Conservation (phyloP, 805 yeast species). For the Ogataea siamensis region DNA sequence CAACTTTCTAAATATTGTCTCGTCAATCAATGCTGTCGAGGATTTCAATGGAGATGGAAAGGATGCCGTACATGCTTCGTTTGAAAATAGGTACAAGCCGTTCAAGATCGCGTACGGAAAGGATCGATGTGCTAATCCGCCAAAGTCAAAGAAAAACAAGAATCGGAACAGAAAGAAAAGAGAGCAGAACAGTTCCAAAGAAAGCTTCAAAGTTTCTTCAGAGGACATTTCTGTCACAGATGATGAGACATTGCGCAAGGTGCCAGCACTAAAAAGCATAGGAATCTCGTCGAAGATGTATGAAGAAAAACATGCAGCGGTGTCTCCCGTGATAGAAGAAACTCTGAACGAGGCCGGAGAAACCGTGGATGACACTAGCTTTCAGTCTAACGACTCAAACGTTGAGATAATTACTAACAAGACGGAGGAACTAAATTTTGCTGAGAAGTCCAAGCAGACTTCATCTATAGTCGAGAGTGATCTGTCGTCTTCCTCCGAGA, state of each 20-base stretch:
- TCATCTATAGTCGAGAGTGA: conserved; percentile 9
- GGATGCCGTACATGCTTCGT: conserved; percentile 37
- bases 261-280: conserved; percentile 23
- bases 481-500: conserved; percentile 12
- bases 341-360: conserved; percentile 2
- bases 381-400: conserved; percentile 12
- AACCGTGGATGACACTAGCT: conserved; percentile 9
- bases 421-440: conserved; percentile 1
- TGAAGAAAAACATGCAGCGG: conserved; percentile 8
- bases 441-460: background rate
- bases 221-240: conserved; percentile 12
- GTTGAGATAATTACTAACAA: conserved; percentile 17
- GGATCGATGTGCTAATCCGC: conserved; percentile 78
- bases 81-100: conserved; percentile 45
- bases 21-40: conserved; percentile 64
- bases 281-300: conserved; percentile 27
- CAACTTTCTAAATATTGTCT: conserved; percentile 60
- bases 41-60: conserved; percentile 43
- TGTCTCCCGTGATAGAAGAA: conserved; percentile 5
- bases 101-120: conserved; percentile 64
- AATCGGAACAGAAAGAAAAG: conserved; percentile 39
- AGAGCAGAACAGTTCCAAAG: conserved; percentile 16
- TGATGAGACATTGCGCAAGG: conserved; percentile 15
- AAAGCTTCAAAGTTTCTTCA: conserved; percentile 1
- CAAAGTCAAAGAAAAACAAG: conserved; percentile 45